Evolutionary conservation across 2,329 filamentous ascomycete genomes (phyloP).

Genomic region (Teratosphaeria epicoccoides): DNA sequence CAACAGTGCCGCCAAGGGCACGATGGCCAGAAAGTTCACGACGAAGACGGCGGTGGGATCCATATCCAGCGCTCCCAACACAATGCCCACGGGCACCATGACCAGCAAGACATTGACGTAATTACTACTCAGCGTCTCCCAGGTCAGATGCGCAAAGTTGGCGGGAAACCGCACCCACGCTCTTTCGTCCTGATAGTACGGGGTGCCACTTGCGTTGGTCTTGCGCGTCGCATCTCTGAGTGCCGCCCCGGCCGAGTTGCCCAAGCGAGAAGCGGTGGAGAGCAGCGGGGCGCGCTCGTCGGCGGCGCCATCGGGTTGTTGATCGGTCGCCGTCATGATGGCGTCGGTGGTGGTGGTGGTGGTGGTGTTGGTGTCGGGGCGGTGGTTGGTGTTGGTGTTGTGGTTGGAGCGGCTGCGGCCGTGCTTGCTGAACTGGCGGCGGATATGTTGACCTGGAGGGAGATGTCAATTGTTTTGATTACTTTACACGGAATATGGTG

Average conservation of each 20-base stretch:
- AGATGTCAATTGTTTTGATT: no score
- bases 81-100: conserved; percentile 62
- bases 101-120: conserved; percentile 61
- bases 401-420: conserved; percentile 9
- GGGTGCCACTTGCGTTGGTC: conserved; percentile 8
- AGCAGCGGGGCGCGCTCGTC: conserved; percentile 15
- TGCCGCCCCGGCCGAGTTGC: conserved; percentile 7
- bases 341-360: not conserved
- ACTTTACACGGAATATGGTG: no score
- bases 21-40: conserved; percentile 72
- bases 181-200: conserved; percentile 19
- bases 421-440: conserved; percentile 11
- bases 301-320: conserved; percentile 2
- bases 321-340: not conserved
- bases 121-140: conserved; percentile 38
- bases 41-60: conserved; percentile 58
- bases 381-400: not conserved
- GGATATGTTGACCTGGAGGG: conserved; percentile 2
- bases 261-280: conserved; percentile 8
- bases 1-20: conserved; percentile 62
- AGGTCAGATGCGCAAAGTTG: conserved; percentile 27
- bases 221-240: conserved; percentile 2
- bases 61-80: conserved; percentile 53
- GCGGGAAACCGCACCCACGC: conserved; percentile 24
- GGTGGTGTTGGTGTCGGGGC: not conserved